Evolutionary conservation across 495 filamentous ascomycete species (phyloP), one percentile per base, ranked within the genome.

Genomic region (Haplographium delicatum): DNA sequence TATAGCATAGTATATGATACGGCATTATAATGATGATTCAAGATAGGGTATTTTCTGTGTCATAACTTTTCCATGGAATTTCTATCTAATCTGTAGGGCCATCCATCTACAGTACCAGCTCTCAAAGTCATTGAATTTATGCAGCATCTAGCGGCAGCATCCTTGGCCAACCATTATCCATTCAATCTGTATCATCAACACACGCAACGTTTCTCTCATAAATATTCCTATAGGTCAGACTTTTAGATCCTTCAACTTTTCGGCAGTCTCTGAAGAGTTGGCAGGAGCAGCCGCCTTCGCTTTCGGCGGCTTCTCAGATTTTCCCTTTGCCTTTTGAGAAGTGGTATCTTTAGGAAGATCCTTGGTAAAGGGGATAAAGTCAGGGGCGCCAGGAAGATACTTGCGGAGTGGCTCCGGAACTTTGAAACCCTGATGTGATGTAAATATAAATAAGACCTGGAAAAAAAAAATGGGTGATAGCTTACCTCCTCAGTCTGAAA

Each of bases 401-500:
- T 91, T 94, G 38, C 88, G 79, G 39, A 98, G 75, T 30, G 85
- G 83, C 69, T 91, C 83, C 1, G 94, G 93, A 43, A 97, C 86
- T 38, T 76, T 80, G 57, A 96, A 76, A 42, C 91, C 91, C 80
- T 90, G 61, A 37, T 34, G 18, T 39, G 9, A 30, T 13, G 40
- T 61, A 18, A 59, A 54, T 23, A 28, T 8, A 16, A 31, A 15
- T 10, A 33, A 43, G 30, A 51, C 16, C 19, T 30, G 24, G 15
- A 39, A 25, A 23, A 40, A 4, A 37, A 22, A 9, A 33, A 13
- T 10, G 33, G 19, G 13, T 24, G 30, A 54, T 58, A 34, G 72
- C 74, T 65, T 65, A 87, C 86, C 57, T 91, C 82, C 58, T 93
- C 83, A 2, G 81, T 89, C 71, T 98, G 93, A 68, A 88, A 97